These are phyloP conservation scores for Dryadomyces quercus-mongolicae DNA, from an alignment of 2,329 filamentous ascomycete species.

Conservation along the genomic window DNA sequence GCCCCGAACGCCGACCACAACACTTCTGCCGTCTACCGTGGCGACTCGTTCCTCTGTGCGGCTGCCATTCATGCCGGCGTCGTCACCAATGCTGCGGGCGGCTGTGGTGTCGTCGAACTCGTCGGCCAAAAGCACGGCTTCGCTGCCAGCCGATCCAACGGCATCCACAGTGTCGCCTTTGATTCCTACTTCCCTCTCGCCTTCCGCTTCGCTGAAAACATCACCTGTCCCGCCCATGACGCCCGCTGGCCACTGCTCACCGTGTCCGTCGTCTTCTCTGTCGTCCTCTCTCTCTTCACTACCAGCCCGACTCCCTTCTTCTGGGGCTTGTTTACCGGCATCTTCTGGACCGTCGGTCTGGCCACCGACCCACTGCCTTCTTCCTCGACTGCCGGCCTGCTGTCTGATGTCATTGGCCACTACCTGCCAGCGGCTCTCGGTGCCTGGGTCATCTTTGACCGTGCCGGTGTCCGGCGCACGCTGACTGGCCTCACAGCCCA, in stretches of 20 bases:
- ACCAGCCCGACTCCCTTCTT: conserved; percentile 72
- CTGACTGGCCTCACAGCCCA: conserved; percentile 66
- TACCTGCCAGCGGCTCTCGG: conserved; percentile 81
- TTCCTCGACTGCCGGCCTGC: conserved; percentile 52
- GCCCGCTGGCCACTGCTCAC: conserved; percentile 74
- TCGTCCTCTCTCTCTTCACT: conserved; percentile 69
- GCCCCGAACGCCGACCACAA: conserved; percentile 23
- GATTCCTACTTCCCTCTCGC: conserved; percentile 82
- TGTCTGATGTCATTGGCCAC: conserved; percentile 68
- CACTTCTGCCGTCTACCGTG: conserved; percentile 55
- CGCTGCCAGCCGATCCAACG: conserved; percentile 52
- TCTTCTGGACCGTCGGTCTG: conserved; percentile 84
- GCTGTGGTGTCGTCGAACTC: conserved; percentile 59
- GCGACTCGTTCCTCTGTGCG: conserved; percentile 69
- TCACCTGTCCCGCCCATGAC: conserved; percentile 60
- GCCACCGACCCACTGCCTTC: conserved; percentile 75
- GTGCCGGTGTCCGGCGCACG: conserved; percentile 63
- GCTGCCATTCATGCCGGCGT: conserved; percentile 66
- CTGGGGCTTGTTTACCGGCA: conserved; percentile 65
- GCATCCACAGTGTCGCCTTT: conserved; percentile 67
- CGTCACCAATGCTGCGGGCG: conserved; percentile 52
- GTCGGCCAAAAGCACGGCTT: conserved; percentile 51
- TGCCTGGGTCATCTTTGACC: conserved; percentile 77
- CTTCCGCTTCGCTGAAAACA: conserved; percentile 59
- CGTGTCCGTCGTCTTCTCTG: conserved; percentile 69